Evolutionary conservation across 257 asterid genomes (phyloP).

Genomic region (Solanum habrochaites): DNA sequence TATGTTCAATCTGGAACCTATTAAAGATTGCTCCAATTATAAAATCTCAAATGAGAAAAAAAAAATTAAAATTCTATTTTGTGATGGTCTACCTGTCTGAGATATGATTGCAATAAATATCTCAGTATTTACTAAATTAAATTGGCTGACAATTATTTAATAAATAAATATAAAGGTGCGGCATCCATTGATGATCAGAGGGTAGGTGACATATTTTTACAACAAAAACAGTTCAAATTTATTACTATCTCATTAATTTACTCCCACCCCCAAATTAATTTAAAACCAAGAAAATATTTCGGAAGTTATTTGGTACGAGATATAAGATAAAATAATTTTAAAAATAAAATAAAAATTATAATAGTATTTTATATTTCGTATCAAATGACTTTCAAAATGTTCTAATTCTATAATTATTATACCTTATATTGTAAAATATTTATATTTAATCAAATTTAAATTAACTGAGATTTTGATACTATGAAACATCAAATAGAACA

Average conservation of each 20-base stretch:
- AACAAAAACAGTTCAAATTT: not conserved
- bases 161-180: not conserved
- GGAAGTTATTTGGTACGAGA: rapidly evolving
- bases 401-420: too few relatives aligned
- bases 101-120: not conserved
- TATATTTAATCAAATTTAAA: too few relatives aligned
- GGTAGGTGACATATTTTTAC: not conserved
- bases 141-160: not conserved
- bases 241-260: not conserved
- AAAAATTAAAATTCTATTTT: not conserved
- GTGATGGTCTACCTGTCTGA: not conserved
- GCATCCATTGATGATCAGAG: not conserved
- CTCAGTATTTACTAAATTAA: not conserved
- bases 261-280: not conserved
- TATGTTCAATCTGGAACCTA: not conserved
- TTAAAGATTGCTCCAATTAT: not conserved
- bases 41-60: not conserved
- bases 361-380: too few relatives aligned
- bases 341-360: too few relatives aligned
- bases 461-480: too few relatives aligned
- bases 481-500: too few relatives aligned
- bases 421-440: too few relatives aligned
- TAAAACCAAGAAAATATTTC: not conserved
- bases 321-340: too few relatives aligned
- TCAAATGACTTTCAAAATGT: too few relatives aligned